A percentile compares a stretch with the other conserved stretches of the same genome.
Evolutionary conservation across 2,329 filamentous ascomycete species (phyloP).

Genomic region (Fusarium sp.): DNA sequence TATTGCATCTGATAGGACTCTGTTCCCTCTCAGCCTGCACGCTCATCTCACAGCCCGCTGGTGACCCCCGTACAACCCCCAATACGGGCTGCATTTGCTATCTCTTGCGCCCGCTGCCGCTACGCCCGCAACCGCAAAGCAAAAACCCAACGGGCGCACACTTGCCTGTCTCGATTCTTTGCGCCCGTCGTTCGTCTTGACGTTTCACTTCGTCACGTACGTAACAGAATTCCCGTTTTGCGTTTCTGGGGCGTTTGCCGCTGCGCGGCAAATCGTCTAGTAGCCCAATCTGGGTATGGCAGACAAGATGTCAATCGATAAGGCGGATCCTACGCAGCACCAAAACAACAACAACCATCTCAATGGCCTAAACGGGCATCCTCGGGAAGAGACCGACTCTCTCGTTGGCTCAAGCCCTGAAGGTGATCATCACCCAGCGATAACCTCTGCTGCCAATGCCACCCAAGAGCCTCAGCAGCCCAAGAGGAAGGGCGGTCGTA

Average conservation of each 20-base stretch:
- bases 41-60: conserved; percentile 21
- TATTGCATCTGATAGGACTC: conserved; percentile 32
- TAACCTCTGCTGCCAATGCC: conserved; percentile 47
- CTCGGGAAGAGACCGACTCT: conserved; percentile 69
- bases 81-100: conserved; percentile 44
- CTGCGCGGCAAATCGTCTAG: conserved; percentile 51
- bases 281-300: conserved; percentile 61
- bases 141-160: conserved; percentile 52
- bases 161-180: conserved; percentile 44
- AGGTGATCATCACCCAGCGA: conserved; percentile 58
- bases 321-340: conserved; percentile 52
- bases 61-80: conserved; percentile 47
- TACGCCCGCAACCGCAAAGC: conserved; percentile 53
- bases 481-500: conserved; percentile 97
- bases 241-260: conserved; percentile 52
- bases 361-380: conserved; percentile 51
- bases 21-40: conserved; percentile 13
- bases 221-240: conserved; percentile 52
- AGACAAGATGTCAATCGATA: conserved; percentile 75
- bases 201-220: conserved; percentile 50
- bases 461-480: conserved; percentile 71
- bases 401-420: conserved; percentile 71
- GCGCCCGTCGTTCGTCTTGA: conserved; percentile 47
- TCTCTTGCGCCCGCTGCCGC: conserved; percentile 51
- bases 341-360: conserved; percentile 49